These are phyloP conservation scores for Leccinum olivaceopallidum DNA, from an alignment of 768 basidiomycete species.

Conservation along the genomic window DNA sequence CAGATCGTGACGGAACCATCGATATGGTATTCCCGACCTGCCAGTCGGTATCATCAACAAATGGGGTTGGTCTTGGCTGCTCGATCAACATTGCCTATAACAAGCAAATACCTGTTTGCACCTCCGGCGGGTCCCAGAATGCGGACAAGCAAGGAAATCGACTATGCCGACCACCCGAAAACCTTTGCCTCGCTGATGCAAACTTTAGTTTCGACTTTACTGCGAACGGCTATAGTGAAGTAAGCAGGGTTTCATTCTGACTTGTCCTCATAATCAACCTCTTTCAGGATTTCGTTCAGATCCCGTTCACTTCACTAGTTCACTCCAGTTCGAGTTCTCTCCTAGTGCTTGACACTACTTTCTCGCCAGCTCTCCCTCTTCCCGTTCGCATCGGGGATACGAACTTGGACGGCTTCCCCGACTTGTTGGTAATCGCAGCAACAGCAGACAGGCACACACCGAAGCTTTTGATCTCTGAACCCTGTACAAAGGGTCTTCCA, in stretches of 20 bases:
- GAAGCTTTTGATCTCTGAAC: slow-evolving; percentile 61
- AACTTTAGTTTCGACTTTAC: slow-evolving; percentile 76
- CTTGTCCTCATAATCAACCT: not conserved
- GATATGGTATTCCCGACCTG: slow-evolving; percentile 94
- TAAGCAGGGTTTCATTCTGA: slow-evolving; percentile 30
- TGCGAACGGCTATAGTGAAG: slow-evolving; percentile 49
- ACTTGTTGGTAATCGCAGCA: slow-evolving; percentile 64
- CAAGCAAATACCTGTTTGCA: slow-evolving; percentile 82
- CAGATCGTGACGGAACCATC: slow-evolving; percentile 94
- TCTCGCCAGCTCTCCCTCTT: slow-evolving; percentile 67
- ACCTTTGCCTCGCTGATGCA: slow-evolving; percentile 81
- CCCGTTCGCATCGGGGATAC: slow-evolving; percentile 85
- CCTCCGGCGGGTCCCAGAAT: slow-evolving; percentile 50
- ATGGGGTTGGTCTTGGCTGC: slow-evolving; percentile 76
- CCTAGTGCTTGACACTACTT: slow-evolving; percentile 68
- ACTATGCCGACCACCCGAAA: slow-evolving; percentile 72
- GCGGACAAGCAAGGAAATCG: slow-evolving; percentile 48
- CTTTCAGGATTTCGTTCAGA: slow-evolving; percentile 61
- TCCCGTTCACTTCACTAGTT: slow-evolving; percentile 65
- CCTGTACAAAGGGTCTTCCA: slow-evolving; percentile 52
- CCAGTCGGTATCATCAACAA: slow-evolving; percentile 58
- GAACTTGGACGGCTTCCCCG: slow-evolving; percentile 94
- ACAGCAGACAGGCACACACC: slow-evolving; percentile 50
- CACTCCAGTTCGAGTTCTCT: slow-evolving; percentile 51
- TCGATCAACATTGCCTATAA: slow-evolving; percentile 92